Evolutionary conservation across 148 eudicot genomes (phyloP).

Genomic region (Chenopodium quinoa): DNA sequence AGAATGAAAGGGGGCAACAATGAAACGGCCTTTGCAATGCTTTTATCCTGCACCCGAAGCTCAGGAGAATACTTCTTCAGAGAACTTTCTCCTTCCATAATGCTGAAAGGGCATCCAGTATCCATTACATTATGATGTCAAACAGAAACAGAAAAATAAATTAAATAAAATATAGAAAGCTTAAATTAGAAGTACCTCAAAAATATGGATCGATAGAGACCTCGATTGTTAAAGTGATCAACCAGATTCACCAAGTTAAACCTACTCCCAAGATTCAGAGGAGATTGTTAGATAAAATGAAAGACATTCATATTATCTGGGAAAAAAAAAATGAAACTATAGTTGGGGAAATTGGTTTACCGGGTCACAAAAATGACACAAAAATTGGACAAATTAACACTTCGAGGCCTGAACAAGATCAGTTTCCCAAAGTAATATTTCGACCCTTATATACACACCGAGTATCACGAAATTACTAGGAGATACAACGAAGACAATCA

Average conservation of each 20-base stretch:
- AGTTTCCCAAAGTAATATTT: no score
- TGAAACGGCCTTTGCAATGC: constrained; percentile 46
- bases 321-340: no score
- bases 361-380: no score
- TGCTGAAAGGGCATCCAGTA: constrained; percentile 43
- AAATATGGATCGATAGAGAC: constrained; percentile 85
- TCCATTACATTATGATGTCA: constrained; percentile 8
- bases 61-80: constrained; percentile 75
- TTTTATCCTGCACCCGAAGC: constrained; percentile 54
- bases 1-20: constrained; percentile 72
- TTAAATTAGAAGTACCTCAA: constrained; percentile 47
- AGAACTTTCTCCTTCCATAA: constrained; percentile 92
- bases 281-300: constrained; percentile 1
- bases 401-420: no score
- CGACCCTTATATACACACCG: no score
- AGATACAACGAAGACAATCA: no score
- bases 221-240: constrained; percentile 85
- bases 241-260: constrained; percentile 69
- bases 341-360: no score
- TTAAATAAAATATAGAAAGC: not conserved
- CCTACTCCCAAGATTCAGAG: constrained; percentile 37
- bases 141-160: not conserved
- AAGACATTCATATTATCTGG: constrained; percentile 6
- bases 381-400: no score
- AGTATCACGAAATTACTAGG: no score